phyloP scores from a whole-genome alignment of 1,139 yeast genomes.

The Meyerozyma carpophila region DNA sequence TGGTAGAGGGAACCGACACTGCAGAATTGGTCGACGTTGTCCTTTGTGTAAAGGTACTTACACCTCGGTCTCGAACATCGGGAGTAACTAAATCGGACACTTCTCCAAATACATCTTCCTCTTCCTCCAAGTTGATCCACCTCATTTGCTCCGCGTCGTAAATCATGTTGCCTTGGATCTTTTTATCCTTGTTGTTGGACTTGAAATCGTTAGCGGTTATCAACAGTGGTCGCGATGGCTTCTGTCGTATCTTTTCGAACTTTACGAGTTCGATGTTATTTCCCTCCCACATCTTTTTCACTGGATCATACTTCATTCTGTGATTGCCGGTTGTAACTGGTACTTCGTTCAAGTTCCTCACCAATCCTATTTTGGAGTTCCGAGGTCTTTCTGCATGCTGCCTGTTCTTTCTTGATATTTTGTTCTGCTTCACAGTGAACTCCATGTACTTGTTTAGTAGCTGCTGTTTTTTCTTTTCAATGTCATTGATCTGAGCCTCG shows the following conservation, averaged over 20 bases:
- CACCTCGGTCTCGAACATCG: slow-evolving; percentile 10
- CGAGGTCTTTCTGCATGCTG: slow-evolving; percentile 1
- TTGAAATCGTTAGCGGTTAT: slow-evolving; percentile 19
- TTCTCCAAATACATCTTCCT: slow-evolving; percentile 49
- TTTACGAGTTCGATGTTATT: slow-evolving; percentile 51
- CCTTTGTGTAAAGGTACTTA: slow-evolving; percentile 29
- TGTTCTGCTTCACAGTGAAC: slow-evolving; percentile 17
- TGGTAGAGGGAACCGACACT: slow-evolving; percentile 3
- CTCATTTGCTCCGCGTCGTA: slow-evolving; percentile 9
- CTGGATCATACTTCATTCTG: slow-evolving; percentile 53
- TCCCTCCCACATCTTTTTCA: slow-evolving; percentile 60
- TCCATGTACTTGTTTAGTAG: slow-evolving; percentile 26
- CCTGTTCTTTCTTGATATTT: slow-evolving; percentile 3
- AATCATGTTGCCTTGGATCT: slow-evolving; percentile 10
- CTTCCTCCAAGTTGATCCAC: slow-evolving; percentile 26
- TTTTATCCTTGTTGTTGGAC: slow-evolving; percentile 11
- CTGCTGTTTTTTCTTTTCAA: slow-evolving; percentile 18
- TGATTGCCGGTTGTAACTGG: slow-evolving; percentile 15
- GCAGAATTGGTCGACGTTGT: slow-evolving; percentile 25
- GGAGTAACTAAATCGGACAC: slow-evolving; percentile 32
- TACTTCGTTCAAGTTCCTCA: slow-evolving; percentile 24
- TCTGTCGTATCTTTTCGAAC: slow-evolving; percentile 15
- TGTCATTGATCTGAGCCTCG: slow-evolving; percentile 12
- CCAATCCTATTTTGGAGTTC: slow-evolving; percentile 23
- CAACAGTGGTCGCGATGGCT: slow-evolving; percentile 4